phyloP scores from a whole-genome alignment of 75 land plant species.

The Pinus taeda region DNA sequence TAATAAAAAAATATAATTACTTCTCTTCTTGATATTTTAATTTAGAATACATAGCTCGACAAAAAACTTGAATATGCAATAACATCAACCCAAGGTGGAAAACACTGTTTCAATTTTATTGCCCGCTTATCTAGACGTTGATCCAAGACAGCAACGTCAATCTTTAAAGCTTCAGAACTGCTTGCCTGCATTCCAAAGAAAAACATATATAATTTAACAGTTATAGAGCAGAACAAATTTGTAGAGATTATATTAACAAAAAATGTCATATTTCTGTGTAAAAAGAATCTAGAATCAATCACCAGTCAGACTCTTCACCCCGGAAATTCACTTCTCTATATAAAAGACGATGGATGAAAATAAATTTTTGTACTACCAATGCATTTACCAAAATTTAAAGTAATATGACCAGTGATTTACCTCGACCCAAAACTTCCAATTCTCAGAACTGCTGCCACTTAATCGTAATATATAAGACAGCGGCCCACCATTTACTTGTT shows the following conservation, averaged over 20 bases:
- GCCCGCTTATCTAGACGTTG: conserved; percentile 48
- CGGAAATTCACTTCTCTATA: not conserved
- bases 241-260: not conserved
- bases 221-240: not conserved
- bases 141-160: conserved; percentile 74
- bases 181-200: conserved; percentile 41
- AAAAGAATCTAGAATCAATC: not conserved
- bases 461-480: conserved; percentile 83
- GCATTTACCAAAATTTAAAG: not conserved
- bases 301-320: not conserved
- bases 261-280: not conserved
- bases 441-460: conserved; percentile 59
- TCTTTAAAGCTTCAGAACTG: conserved; percentile 46
- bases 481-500: conserved; percentile 63
- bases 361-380: not conserved
- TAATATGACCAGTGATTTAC: conserved; percentile 21
- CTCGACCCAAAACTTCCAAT: conserved; percentile 97
- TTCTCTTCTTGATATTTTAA: not conserved
- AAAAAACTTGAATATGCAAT: conserved; percentile 60
- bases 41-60: conserved; percentile 59
- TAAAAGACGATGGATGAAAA: not conserved
- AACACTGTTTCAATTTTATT: conserved; percentile 45
- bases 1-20: not conserved
- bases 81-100: conserved; percentile 82
- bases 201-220: not conserved